These are phyloP conservation scores for Cutaneotrichosporon sp. DNA, from an alignment of 1,284 basidiomycete species.

Conservation along the genomic window DNA sequence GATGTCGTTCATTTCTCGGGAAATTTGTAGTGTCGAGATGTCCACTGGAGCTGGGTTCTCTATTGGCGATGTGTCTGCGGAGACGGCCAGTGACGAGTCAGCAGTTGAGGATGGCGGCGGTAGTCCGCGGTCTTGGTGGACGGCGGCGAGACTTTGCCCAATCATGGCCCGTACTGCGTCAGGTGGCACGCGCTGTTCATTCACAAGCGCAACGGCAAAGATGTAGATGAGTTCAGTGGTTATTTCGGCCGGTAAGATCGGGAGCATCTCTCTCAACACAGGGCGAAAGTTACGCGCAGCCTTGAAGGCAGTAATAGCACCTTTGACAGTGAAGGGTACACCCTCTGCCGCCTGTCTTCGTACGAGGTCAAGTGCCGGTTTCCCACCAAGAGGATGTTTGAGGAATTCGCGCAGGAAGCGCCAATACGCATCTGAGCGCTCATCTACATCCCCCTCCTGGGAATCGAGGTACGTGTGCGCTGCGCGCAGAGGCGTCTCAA, in stretches of 20 bases:
- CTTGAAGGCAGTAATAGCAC: not conserved
- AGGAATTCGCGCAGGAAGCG: conserved; percentile 23
- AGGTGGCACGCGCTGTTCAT: not conserved
- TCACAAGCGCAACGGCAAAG: not conserved
- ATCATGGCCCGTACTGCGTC: not conserved
- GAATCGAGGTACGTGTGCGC: conserved; percentile 3
- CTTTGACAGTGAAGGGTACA: conserved; percentile 14
- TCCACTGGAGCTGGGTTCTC: too few species aligned
- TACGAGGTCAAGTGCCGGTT: conserved; percentile 20
- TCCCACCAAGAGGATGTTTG: conserved; percentile 17
- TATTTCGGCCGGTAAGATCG: conserved; percentile 1
- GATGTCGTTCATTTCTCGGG: not conserved
- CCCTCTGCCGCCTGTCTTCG: conserved; percentile 19
- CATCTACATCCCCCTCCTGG: not conserved
- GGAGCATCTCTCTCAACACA: not conserved
- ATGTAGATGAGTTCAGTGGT: not conserved
- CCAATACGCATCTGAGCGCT: conserved; percentile 9
- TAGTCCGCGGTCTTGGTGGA: not conserved
- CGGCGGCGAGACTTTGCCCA: not conserved
- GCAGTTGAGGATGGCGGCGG: too few species aligned
- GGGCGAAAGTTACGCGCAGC: not conserved
- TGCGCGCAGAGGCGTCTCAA: not conserved
- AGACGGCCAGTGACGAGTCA: not conserved
- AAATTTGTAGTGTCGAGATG: too few species aligned
- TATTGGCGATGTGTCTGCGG: too few species aligned